These are phyloP conservation scores for Echium plantagineum DNA, from an alignment of 257 asterid genomes.

Conservation along the genomic window DNA sequence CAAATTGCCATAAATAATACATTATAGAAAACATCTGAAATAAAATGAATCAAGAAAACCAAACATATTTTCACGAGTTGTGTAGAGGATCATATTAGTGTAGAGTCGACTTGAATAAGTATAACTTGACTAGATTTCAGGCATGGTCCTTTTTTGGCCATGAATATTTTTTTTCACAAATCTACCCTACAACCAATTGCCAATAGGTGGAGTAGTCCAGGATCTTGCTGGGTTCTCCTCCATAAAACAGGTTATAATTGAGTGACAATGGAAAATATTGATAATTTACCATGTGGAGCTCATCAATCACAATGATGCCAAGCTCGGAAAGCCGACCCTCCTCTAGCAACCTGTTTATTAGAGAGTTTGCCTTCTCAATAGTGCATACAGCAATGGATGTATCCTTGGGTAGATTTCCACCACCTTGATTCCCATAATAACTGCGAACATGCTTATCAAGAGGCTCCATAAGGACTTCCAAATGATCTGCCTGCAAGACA, in stretches of 20 bases:
- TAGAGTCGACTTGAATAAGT: no score
- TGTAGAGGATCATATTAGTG: no score
- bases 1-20: constrained; percentile 6
- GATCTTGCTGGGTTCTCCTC: no score
- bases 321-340: constrained; percentile 93
- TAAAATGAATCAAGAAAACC: not conserved
- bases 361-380: constrained; percentile 93
- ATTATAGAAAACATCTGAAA: constrained; percentile 5
- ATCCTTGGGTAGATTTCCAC: constrained; percentile 87
- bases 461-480: constrained; percentile 81
- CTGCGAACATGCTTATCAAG: constrained; percentile 84
- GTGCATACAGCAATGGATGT: constrained; percentile 94
- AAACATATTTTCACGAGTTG: not conserved
- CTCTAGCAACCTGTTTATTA: constrained; percentile 76
- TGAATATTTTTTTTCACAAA: no score
- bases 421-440: constrained; percentile 96
- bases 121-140: no score
- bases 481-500: constrained; percentile 73
- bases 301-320: constrained; percentile 96
- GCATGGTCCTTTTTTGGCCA: no score
- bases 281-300: constrained; percentile 86
- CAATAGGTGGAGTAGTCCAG: no score
- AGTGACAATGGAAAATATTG: constrained; percentile 7
- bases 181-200: no score
- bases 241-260: no score